Evolutionary conservation across 169 alveolate species (phyloP).

Genomic region (Theileria parva): DNA sequence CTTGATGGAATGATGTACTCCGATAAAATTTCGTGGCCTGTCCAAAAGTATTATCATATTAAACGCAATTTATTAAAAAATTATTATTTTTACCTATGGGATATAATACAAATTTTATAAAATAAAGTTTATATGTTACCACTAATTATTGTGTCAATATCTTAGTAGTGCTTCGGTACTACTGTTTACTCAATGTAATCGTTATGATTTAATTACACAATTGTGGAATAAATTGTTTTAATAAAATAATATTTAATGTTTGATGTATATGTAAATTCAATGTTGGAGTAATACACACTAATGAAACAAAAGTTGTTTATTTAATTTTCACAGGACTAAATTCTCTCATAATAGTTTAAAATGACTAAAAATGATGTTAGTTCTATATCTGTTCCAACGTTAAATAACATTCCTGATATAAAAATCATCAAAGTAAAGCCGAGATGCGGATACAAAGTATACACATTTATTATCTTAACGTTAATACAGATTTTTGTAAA

Average conservation of each 20-base stretch:
- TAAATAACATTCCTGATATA: neutral
- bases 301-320: neutral
- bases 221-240: neutral
- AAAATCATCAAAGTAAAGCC: neutral
- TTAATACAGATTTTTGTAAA: slow-evolving; percentile 48
- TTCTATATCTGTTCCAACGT: neutral
- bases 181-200: no score
- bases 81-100: neutral
- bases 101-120: no score
- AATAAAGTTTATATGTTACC: neutral
- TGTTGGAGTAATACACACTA: neutral
- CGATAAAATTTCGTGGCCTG: neutral
- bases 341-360: neutral
- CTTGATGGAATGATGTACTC: neutral
- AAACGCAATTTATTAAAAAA: neutral
- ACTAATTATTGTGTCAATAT: no score
- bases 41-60: no score
- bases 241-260: neutral
- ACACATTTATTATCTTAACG: slow-evolving; percentile 35
- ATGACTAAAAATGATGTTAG: neutral
- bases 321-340: neutral
- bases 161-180: neutral
- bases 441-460: slow-evolving; percentile 4
- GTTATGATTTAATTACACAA: neutral
- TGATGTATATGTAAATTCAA: neutral